Evolutionary conservation across 108 stramenopile species (phyloP).

Genomic region (Cyclotella cryptica): DNA sequence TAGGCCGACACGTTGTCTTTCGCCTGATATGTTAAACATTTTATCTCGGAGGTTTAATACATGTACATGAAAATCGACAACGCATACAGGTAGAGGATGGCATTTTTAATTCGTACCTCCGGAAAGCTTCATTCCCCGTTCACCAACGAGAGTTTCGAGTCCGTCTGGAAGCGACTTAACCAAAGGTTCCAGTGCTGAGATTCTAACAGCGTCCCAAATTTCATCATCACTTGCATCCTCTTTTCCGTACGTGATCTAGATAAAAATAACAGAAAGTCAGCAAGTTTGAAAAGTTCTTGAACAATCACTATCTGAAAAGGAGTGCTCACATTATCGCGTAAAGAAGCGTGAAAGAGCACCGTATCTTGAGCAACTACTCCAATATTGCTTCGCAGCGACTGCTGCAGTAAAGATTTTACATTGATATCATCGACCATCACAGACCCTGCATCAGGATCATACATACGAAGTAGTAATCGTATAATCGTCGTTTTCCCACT

Average conservation of each 20-base stretch:
- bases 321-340: constrained; percentile 54
- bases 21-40: not conserved
- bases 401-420: constrained; percentile 54
- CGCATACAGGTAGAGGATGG: not conserved
- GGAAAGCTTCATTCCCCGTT: constrained; percentile 82
- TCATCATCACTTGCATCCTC: constrained; percentile 64
- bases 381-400: constrained; percentile 61
- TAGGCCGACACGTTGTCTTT: constrained; percentile 84
- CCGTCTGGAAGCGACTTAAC: constrained; percentile 66
- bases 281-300: not conserved
- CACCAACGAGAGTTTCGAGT: constrained; percentile 82
- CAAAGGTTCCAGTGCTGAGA: constrained; percentile 48
- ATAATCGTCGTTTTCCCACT: constrained; percentile 77
- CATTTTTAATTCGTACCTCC: constrained; percentile 53
- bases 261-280: not conserved
- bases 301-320: not conserved
- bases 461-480: constrained; percentile 69
- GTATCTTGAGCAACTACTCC: constrained; percentile 88
- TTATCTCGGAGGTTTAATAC: not conserved
- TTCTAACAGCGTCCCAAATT: constrained; percentile 48
- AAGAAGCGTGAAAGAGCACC: constrained; percentile 77
- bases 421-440: constrained; percentile 73
- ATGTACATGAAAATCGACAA: not conserved
- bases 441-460: constrained; percentile 58
- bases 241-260: constrained; percentile 60